Percentiles rank a stretch among this genome's conserved stretches.
Evolutionary conservation across 2,329 filamentous ascomycete species (phyloP).

Genomic region (Cytospora piceae): DNA sequence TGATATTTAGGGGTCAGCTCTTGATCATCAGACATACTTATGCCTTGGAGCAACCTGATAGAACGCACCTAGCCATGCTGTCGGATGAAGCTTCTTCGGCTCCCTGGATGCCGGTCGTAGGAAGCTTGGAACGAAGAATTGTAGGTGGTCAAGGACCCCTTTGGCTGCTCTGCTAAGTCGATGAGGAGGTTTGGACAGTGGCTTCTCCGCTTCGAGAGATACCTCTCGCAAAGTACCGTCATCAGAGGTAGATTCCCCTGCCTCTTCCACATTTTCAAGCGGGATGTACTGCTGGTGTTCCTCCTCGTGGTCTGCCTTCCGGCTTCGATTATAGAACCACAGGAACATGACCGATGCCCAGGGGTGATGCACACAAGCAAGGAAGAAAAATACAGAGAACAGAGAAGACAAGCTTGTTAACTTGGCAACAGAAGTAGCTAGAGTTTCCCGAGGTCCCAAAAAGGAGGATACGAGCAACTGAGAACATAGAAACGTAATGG

Average conservation of each 20-base stretch:
- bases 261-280: constrained; percentile 16
- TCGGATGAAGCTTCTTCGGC: constrained; percentile 25
- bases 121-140: constrained; percentile 6
- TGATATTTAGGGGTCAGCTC: background rate
- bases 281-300: constrained; percentile 11
- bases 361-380: background rate
- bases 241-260: background rate
- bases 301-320: constrained; percentile 3
- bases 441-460: background rate
- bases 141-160: constrained; percentile 1
- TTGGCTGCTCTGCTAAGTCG: background rate
- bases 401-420: background rate
- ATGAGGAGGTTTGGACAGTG: background rate
- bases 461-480: background rate
- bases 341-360: background rate
- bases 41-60: background rate
- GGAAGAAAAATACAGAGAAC: background rate
- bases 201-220: background rate
- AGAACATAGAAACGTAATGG: background rate
- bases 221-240: constrained; percentile 4
- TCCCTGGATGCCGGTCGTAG: constrained; percentile 1
- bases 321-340: constrained; percentile 1
- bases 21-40: background rate
- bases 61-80: constrained; percentile 30
- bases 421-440: background rate